These are phyloP conservation scores for Plenodomus biglobosus DNA, from an alignment of 2,329 filamentous ascomycete species.

Conservation along the genomic window DNA sequence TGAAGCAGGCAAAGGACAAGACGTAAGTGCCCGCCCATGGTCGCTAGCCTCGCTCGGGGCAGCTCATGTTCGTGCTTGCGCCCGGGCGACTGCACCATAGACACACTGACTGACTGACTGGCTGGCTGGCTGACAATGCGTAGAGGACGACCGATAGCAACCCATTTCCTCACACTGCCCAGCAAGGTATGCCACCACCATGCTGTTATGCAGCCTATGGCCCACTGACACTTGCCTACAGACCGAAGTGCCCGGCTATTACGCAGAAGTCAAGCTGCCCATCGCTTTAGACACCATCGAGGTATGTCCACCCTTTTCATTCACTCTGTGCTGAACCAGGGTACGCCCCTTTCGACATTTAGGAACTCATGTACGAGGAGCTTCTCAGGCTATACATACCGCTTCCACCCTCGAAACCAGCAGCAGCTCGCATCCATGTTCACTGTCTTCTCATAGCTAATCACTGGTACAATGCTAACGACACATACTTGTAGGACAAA, in stretches of 20 bases:
- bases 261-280: slow-evolving; percentile 73
- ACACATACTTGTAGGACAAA: slow-evolving; percentile 53
- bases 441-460: too few relatives aligned
- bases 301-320: slow-evolving; percentile 40
- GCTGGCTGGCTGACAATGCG: slow-evolving; percentile 28
- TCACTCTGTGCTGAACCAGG: too few relatives aligned
- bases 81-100: neutral
- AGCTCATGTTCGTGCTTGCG: neutral
- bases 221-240: slow-evolving; percentile 37
- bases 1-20: slow-evolving; percentile 78
- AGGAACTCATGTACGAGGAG: too few relatives aligned
- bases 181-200: slow-evolving; percentile 50
- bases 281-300: slow-evolving; percentile 78
- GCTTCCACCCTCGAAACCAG: too few relatives aligned
- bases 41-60: slow-evolving; percentile 2
- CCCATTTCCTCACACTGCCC: slow-evolving; percentile 72
- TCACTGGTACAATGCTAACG: slow-evolving; percentile 16
- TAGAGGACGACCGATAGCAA: slow-evolving; percentile 70
- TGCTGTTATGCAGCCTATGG: slow-evolving; percentile 4
- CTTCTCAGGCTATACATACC: too few relatives aligned
- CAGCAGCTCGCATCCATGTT: too few relatives aligned
- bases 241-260: slow-evolving; percentile 71
- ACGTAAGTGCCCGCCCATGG: slow-evolving; percentile 58
- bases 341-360: too few relatives aligned
- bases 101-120: too few relatives aligned